phyloP scores from a whole-genome alignment of 2,329 filamentous ascomycete species.

The Plenodomus biglobosus region DNA sequence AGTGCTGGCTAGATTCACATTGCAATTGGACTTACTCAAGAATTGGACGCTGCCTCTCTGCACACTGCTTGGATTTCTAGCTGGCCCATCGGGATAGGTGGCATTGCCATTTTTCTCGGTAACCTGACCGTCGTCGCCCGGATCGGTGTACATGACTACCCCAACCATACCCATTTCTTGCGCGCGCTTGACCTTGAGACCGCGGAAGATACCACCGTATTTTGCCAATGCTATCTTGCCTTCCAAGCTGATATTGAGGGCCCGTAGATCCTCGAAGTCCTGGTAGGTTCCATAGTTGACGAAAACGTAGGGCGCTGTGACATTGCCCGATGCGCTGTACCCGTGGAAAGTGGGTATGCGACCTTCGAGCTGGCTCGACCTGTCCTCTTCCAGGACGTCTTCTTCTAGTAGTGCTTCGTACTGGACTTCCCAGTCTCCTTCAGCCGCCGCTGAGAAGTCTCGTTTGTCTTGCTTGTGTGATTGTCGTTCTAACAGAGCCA shows the following conservation, averaged over 20 bases:
- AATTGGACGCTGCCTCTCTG: conserved; percentile 82
- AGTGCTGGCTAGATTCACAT: conserved; percentile 11
- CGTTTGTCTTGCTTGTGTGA: conserved; percentile 58
- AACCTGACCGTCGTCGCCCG: conserved; percentile 80
- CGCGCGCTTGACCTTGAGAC: conserved; percentile 88
- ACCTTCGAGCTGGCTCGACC: conserved; percentile 70
- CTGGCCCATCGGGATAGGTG: conserved; percentile 81
- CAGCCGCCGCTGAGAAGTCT: conserved; percentile 28
- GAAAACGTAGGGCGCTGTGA: conserved; percentile 82
- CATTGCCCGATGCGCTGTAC: conserved; percentile 89
- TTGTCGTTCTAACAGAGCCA: conserved; percentile 48
- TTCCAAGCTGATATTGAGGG: conserved; percentile 71
- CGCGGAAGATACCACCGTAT: conserved; percentile 85
- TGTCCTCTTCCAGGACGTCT: conserved; percentile 80
- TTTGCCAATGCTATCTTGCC: conserved; percentile 87
- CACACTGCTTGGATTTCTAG: conserved; percentile 82
- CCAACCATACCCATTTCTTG: conserved; percentile 89
- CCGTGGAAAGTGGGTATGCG: conserved; percentile 90
- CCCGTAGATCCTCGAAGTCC: conserved; percentile 80
- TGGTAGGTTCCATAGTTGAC: conserved; percentile 87
- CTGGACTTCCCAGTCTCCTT: conserved; percentile 59
- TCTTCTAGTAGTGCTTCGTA: conserved; percentile 83
- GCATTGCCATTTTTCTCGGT: conserved; percentile 80
- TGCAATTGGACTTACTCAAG: conserved; percentile 43
- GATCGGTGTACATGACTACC: conserved; percentile 82